phyloP scores from a whole-genome alignment of 139 green algal species.

The Zygnema cylindricum region DNA sequence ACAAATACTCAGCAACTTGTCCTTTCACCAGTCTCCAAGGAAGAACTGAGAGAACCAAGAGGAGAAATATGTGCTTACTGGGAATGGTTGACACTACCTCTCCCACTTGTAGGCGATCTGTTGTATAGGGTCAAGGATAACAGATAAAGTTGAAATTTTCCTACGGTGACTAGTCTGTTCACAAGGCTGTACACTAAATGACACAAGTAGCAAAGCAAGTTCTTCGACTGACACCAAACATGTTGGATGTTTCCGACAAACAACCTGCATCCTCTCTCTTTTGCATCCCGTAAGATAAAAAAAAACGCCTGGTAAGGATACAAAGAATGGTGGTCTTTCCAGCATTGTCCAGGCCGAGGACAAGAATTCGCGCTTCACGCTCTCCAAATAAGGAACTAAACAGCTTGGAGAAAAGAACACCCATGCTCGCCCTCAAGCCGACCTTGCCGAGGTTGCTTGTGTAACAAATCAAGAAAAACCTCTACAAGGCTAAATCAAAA shows the following conservation, averaged over 20 bases:
- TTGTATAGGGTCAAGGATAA: not conserved
- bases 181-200: not conserved
- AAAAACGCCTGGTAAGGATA: too few species aligned
- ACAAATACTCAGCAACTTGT: too few species aligned
- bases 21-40: too few species aligned
- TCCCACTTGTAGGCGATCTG: constrained; percentile 92
- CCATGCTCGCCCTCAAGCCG: constrained; percentile 73
- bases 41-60: not conserved
- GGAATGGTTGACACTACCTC: constrained; percentile 98
- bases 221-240: not conserved
- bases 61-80: constrained; percentile 74
- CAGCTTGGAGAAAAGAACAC: constrained; percentile 89
- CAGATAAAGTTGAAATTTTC: constrained; percentile 61
- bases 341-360: constrained; percentile 96
- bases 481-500: too few species aligned
- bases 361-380: constrained; percentile 93
- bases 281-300: constrained; percentile 6
- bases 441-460: not conserved
- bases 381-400: constrained; percentile 88
- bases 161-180: not conserved
- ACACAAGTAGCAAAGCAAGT: not conserved
- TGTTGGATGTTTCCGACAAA: too few species aligned
- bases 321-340: constrained; percentile 99
- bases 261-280: not conserved
- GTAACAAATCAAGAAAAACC: too few species aligned